phyloP scores from a whole-genome alignment of 2,329 filamentous ascomycete genomes.

The Beauveria sp. region DNA sequence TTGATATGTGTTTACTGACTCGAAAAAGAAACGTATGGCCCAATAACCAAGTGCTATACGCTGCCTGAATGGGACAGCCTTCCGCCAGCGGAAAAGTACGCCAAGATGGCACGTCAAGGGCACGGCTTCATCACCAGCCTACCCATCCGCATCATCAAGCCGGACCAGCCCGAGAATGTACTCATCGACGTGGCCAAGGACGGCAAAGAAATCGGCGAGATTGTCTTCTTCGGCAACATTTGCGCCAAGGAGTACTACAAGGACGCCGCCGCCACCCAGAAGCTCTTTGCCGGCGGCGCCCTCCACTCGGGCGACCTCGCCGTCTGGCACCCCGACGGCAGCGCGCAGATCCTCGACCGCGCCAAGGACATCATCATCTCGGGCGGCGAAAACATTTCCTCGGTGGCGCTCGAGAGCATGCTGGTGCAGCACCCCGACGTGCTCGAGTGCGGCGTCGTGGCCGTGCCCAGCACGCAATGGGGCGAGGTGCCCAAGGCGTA shows the following conservation, averaged over 20 bases:
- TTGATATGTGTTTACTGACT: neutral
- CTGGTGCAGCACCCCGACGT: constrained; percentile 81
- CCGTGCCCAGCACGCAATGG: constrained; percentile 83
- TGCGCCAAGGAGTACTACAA: constrained; percentile 90
- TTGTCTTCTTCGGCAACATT: constrained; percentile 86
- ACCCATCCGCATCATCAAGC: constrained; percentile 74
- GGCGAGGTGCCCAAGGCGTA: constrained; percentile 95
- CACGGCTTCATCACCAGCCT: constrained; percentile 83
- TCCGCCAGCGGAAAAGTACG: constrained; percentile 68
- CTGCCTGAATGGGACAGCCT: constrained; percentile 79
- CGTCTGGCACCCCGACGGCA: constrained; percentile 86
- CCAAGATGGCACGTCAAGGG: constrained; percentile 87
- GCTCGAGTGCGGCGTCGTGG: constrained; percentile 85
- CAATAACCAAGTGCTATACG: constrained; percentile 88
- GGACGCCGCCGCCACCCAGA: constrained; percentile 74
- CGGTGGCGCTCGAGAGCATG: constrained; percentile 84
- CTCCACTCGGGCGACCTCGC: constrained; percentile 88
- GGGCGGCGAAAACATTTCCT: constrained; percentile 94
- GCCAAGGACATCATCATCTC: constrained; percentile 98
- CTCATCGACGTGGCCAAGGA: constrained; percentile 40
- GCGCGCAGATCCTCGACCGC: constrained; percentile 84
- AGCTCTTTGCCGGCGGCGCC: constrained; percentile 80
- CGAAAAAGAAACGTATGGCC: constrained; percentile 74
- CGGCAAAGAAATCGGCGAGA: constrained; percentile 44
- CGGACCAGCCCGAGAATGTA: constrained; percentile 58